Evolutionary conservation across 495 filamentous ascomycete species (phyloP), one percentile per base, ranked within the genome.

Genomic region (Bacidia rubella): DNA sequence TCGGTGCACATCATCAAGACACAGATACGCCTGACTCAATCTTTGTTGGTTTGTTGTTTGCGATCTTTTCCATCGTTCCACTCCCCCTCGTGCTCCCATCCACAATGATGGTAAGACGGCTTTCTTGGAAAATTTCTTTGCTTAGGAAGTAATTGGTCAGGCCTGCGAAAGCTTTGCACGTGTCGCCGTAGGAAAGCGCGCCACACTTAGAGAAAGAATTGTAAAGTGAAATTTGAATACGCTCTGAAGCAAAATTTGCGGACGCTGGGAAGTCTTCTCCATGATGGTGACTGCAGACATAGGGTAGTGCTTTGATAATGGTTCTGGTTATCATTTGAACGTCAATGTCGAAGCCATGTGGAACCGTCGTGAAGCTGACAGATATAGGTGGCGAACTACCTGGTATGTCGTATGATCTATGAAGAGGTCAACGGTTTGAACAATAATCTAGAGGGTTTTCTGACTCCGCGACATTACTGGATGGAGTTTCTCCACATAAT

Each of bases 161-260:
- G 19, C 49, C 54, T 46, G 40, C 51, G 11, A 56, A 17, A 10
- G 27, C 43, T n/a, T 21, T 47, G 32, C 54, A 52, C 3, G 54
- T 48, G 35, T 52, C 42, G 26, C 47, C 19, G 29, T 52, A 47
- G 19, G 20, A 27, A 2, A 56, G n/a, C 2, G 27, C 11, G 50
- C 38, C 38, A 23, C 27, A 48, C 4, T 9, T 2, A 23, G 11
- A 19, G 29, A 19, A 5, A 20, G 15, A 4, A 22, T 55, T 55
- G 2, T 26, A 17, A 1, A 55, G 12, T 3, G 21, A 38, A 12
- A 52, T 27, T 27, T 27, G 20, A 17, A 56, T 1, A 7, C 22
- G 0, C 1, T 0, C 11, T n/a, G 39, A 44, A 9, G 45, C 54
- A 38, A 56, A 56, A 17, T 22, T 47, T 2, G 5, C 38, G 1